A percentile compares a stretch with the other conserved stretches of the same genome.
Evolutionary conservation across 352 stramenopile species (phyloP).

Genomic region (Globisporangium okanoganense): DNA sequence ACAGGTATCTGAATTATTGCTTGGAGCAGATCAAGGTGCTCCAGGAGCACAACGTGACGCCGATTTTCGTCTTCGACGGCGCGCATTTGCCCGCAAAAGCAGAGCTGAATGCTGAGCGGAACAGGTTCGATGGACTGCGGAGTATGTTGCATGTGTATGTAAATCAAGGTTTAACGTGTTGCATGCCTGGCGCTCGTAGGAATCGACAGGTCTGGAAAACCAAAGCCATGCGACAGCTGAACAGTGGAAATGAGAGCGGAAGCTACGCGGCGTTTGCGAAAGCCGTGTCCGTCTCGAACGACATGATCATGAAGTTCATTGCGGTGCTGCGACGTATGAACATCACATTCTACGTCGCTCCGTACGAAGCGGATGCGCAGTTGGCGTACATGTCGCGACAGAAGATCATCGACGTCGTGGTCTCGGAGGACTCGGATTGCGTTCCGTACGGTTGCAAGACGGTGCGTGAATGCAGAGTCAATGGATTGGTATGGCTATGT

Average conservation of each 20-base stretch:
- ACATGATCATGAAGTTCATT: constrained; percentile 74
- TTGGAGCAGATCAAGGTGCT: constrained; percentile 88
- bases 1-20: constrained; percentile 84
- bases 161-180: not conserved
- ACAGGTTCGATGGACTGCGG: constrained; percentile 25
- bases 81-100: constrained; percentile 86
- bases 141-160: not conserved
- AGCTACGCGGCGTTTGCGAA: constrained; percentile 37
- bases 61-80: constrained; percentile 94
- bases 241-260: constrained; percentile 20
- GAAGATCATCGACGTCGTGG: constrained; percentile 91
- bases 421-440: constrained; percentile 96
- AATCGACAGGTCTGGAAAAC: constrained; percentile 34
- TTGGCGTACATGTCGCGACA: constrained; percentile 90
- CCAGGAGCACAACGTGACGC: constrained; percentile 74
- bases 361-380: constrained; percentile 97
- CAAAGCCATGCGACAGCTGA: constrained; percentile 30
- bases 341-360: constrained; percentile 93
- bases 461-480: constrained; percentile 10
- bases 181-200: constrained; percentile 19
- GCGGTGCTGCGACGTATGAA: constrained; percentile 51
- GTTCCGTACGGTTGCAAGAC: constrained; percentile 92
- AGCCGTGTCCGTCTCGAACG: constrained; percentile 61
- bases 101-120: constrained; percentile 43
- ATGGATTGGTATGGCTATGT: not conserved